A percentile compares a stretch with the other conserved stretches of the same genome.
Evolutionary conservation across 305 asterid species (phyloP).

Genomic region (Solanum aculeatissimum): DNA sequence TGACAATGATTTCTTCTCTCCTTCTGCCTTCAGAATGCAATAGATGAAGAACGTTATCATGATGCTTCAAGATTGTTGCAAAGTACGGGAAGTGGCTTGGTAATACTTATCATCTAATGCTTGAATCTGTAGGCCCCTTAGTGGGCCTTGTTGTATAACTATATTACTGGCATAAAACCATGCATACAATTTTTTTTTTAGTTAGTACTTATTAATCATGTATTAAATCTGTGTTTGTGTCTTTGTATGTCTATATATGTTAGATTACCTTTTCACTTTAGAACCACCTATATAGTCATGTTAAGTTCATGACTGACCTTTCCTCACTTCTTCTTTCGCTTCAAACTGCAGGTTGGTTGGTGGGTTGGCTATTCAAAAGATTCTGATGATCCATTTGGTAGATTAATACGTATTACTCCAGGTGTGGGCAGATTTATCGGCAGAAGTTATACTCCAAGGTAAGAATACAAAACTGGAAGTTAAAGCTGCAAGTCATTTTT

Average conservation of each 20-base stretch:
- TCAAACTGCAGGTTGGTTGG: conserved; percentile 77
- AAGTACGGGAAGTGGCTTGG: conserved; percentile 94
- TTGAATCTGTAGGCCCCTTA: background rate
- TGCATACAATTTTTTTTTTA: background rate
- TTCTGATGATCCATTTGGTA: conserved; percentile 88
- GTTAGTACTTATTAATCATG: background rate
- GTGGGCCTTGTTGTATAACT: background rate
- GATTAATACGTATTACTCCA: conserved; percentile 70
- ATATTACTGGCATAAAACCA: background rate
- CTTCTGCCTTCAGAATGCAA: conserved; percentile 41
- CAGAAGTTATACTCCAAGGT: conserved; percentile 93
- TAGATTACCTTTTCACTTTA: background rate
- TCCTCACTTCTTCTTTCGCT: background rate
- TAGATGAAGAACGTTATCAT: conserved; percentile 73
- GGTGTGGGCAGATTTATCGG: conserved; percentile 86
- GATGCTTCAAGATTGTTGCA: conserved; percentile 89
- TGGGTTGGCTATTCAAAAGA: conserved; percentile 96
- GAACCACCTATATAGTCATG: background rate
- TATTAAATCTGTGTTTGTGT: background rate
- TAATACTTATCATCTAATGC: conserved; percentile 18
- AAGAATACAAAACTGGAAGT: conserved; percentile 2
- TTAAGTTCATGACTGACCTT: background rate
- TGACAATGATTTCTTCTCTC: conserved; percentile 2
- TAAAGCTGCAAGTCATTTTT: background rate
- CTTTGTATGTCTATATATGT: background rate